These are phyloP conservation scores for Malbranchea zuffiana DNA, from an alignment of 2,329 filamentous ascomycete species.

Conservation along the genomic window DNA sequence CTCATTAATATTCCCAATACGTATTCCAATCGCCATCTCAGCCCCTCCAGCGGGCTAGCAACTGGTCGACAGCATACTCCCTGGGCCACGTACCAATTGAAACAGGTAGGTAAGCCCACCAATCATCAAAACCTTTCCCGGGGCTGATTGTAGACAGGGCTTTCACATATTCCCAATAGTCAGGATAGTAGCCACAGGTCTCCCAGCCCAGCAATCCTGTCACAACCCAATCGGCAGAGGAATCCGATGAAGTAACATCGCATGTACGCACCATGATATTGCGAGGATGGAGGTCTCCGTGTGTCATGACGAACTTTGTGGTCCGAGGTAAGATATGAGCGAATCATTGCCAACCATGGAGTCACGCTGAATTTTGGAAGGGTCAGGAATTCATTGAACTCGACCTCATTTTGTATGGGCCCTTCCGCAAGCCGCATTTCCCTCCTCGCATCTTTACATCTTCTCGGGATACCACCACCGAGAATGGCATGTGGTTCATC, in stretches of 20 bases:
- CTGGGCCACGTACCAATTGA: constrained; percentile 14
- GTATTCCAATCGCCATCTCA: no score
- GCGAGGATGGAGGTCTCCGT: constrained; percentile 18
- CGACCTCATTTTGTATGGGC: constrained; percentile 12
- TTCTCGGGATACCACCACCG: constrained; percentile 14
- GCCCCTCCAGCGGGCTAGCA: constrained; percentile 12
- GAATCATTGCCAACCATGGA: constrained; percentile 12
- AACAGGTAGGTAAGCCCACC: constrained; percentile 13
- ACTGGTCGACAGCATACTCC: constrained; percentile 14
- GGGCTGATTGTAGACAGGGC: constrained; percentile 10
- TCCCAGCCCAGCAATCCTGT: constrained; percentile 18
- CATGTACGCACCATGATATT: constrained; percentile 17
- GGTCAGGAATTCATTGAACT: constrained; percentile 15
- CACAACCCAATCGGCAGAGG: constrained; percentile 8
- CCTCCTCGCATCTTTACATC: constrained; percentile 15
- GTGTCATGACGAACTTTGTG: constrained; percentile 16
- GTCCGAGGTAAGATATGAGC: constrained; percentile 11
- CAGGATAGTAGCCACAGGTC: constrained; percentile 18
- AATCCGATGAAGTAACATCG: constrained; percentile 8
- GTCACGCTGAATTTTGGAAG: constrained; percentile 8
- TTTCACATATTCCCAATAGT: constrained; percentile 17
- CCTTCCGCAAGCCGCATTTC: constrained; percentile 12
- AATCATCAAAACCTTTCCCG: constrained; percentile 12
- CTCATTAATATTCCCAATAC: no score
- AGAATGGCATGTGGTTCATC: constrained; percentile 12